phyloP scores from a whole-genome alignment of 495 filamentous ascomycete genomes.

The Cercophora samala region DNA sequence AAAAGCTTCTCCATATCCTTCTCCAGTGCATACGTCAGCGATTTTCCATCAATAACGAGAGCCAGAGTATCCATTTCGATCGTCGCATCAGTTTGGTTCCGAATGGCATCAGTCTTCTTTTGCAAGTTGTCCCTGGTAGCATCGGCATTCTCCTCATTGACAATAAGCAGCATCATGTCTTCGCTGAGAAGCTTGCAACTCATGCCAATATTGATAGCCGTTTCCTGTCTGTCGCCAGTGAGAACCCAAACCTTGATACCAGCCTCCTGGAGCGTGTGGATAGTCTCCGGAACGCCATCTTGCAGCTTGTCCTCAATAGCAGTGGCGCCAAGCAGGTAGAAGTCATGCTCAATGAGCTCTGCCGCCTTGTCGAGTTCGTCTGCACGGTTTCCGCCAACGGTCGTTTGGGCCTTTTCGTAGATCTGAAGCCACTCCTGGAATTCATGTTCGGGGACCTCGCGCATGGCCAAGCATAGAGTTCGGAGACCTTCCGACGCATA shows the following conservation, averaged over 20 bases:
- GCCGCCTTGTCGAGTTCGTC: conserved; percentile 97
- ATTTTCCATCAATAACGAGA: conserved; percentile 95
- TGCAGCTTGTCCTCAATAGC: conserved; percentile 97
- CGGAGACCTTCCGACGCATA: conserved; percentile 95
- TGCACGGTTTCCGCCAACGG: conserved; percentile 84
- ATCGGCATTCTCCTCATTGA: conserved; percentile 79
- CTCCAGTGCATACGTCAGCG: conserved; percentile 89
- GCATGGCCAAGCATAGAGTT: conserved; percentile 92
- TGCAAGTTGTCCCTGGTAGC: conserved; percentile 80
- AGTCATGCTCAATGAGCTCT: conserved; percentile 89
- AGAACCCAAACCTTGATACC: conserved; percentile 99
- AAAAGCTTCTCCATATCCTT: conserved; percentile 92
- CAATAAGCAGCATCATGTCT: conserved; percentile 95
- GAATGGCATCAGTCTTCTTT: conserved; percentile 88
- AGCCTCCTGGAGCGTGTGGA: conserved; percentile 93
- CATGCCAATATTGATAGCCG: conserved; percentile 99
- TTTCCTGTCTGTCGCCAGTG: conserved; percentile 97
- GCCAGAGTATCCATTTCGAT: conserved; percentile 84
- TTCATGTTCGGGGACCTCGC: conserved; percentile 87
- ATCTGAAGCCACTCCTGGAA: conserved; percentile 85
- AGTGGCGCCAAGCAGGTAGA: conserved; percentile 89
- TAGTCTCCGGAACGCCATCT: conserved; percentile 97
- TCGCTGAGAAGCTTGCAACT: conserved; percentile 98
- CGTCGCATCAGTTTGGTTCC: conserved; percentile 66
- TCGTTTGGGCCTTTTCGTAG: conserved; percentile 85